phyloP scores from a whole-genome alignment of 225 moss, liverwort and hornwort species.

The Thuidium tamariscinum region DNA sequence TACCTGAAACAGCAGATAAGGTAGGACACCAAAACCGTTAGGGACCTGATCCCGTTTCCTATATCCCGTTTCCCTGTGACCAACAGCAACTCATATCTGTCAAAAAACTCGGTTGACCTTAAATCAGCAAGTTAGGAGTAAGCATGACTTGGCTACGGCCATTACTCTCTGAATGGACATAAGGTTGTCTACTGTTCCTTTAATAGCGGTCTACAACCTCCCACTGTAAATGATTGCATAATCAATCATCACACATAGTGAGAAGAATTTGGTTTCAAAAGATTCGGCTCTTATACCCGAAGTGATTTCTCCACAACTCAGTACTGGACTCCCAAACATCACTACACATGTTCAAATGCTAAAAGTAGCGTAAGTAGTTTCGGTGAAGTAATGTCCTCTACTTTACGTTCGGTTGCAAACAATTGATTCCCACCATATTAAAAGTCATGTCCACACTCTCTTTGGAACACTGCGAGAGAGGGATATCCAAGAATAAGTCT shows the following conservation, averaged over 20 bases:
- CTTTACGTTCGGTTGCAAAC: neutral
- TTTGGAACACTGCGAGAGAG: neutral
- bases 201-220: neutral
- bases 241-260: neutral
- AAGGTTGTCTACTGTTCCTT: neutral
- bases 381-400: neutral
- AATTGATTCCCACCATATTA: neutral
- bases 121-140: neutral
- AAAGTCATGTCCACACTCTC: neutral
- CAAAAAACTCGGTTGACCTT: neutral
- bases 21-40: neutral
- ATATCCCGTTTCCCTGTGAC: neutral
- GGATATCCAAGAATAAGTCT: neutral
- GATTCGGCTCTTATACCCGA: neutral
- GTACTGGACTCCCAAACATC: neutral
- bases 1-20: slow-evolving; percentile 35
- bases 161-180: neutral
- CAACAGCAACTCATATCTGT: neutral
- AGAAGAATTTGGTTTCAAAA: neutral
- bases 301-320: neutral
- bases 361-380: neutral
- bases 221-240: neutral
- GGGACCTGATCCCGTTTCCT: neutral
- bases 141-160: neutral
- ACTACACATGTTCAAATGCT: neutral